Conservation (phyloP, 306 rosid genomes). For the Citrullus amarus region DNA sequence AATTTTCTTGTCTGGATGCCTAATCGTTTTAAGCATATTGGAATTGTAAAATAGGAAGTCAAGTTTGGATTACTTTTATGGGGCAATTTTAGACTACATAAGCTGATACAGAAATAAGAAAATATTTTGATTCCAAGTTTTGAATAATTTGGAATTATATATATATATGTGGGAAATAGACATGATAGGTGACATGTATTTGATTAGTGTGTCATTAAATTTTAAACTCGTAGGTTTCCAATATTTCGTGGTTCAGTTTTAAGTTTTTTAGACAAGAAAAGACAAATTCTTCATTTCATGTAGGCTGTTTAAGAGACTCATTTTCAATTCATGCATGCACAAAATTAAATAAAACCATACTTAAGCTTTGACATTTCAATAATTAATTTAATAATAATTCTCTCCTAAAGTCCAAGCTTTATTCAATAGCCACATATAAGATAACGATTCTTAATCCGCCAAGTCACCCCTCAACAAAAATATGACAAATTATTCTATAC, state of each 20-base stretch:
- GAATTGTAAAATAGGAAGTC: neutral
- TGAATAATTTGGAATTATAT: neutral
- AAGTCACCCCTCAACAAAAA: neutral
- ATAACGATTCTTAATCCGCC: neutral
- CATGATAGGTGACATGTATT: neutral
- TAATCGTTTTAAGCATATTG: neutral
- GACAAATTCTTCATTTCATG: constrained; percentile 4
- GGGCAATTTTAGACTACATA: neutral
- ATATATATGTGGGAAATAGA: neutral
- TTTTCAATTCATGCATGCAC: neutral
- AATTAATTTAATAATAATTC: neutral
- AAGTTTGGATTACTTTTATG: neutral
- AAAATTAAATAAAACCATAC: neutral
- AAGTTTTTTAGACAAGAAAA: constrained; percentile 1
- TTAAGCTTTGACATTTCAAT: neutral
- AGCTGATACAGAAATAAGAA: neutral
- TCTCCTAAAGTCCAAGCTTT: neutral
- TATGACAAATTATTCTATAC: too few species aligned
- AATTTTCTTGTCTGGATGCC: neutral
- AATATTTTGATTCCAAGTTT: neutral
- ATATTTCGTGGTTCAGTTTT: neutral
- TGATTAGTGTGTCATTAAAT: neutral
- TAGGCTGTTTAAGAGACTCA: neutral
- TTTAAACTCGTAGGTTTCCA: neutral
- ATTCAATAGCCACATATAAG: neutral